Base-by-base conservation (phyloP, 352 stramenopile genomes). In the Pythium pyrilobum region DNA sequence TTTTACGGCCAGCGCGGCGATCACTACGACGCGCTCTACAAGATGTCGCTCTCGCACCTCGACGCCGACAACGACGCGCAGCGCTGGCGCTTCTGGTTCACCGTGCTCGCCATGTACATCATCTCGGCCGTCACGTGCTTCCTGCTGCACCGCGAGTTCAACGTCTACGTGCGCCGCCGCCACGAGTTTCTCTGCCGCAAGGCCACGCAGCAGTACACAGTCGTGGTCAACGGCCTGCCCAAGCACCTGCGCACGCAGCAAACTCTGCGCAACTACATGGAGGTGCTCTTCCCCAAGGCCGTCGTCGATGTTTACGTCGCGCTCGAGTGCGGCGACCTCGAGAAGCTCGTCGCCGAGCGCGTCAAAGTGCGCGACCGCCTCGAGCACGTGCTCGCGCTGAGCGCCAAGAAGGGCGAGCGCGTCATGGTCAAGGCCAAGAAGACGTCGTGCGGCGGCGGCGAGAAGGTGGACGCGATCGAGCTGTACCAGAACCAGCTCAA, bases 181-280 rank as follows among this genome's bases (percentile, higher is more conserved):
- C 82, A 93, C 43, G 72, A 91, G 56, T 90, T 90, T 45, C 74
- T 93, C 63, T 61, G 68, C n/a, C 65, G 74, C 50, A 70, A 76
- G 27, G 48, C 64, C 45, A 37, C 76, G 34, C 76, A 90, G 62
- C 82, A 93, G 68, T 93, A 93, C 66, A 81, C 74, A 20, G 63
- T 93, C 46, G 71, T 89, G 25, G 61, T 93, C 23, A 87, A 87
- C 47, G 82, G 75, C 1, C 59, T 93, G 15, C 82, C 82, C n/a
- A 69, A 72, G 11, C 72, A 89, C 32, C 63, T 93, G 7, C 78
- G 75, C 43, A 91, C 80, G 27, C 72, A 84, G 34, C 76, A 91
- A 48, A 89, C 77, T 27, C 61, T 93, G 39, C 76, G 69, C 25
- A 91, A 87, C 53, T 93, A 90, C 51, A 47, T 93, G 33, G 69